Conservation (phyloP, 73 alveolate species). For the Paramecium octaurelia region DNA sequence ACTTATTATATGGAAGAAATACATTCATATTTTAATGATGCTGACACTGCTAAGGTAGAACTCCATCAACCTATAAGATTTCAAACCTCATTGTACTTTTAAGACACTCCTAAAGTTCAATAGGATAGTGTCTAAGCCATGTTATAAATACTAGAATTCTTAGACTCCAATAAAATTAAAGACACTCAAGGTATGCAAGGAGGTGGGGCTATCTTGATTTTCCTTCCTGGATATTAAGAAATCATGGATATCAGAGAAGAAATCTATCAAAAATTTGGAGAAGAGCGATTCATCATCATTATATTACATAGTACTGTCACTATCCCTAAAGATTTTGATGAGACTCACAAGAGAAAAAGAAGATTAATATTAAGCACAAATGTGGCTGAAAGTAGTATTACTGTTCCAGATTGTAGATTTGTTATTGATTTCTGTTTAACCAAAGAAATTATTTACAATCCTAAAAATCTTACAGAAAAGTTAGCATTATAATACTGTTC, state of each 20-base stretch:
- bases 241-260: conserved; percentile 68
- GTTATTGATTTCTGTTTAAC: conserved; percentile 95
- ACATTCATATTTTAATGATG: neutral
- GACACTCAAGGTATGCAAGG: conserved; percentile 52
- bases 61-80: conserved; percentile 48
- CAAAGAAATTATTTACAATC: conserved; percentile 91
- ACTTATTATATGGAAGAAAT: neutral
- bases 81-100: conserved; percentile 1
- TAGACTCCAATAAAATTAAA: conserved; percentile 21
- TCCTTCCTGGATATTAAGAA: conserved; percentile 85
- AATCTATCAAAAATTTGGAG: conserved; percentile 35
- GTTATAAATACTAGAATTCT: neutral
- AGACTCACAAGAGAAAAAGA: conserved; percentile 67
- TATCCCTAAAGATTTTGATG: conserved; percentile 30
- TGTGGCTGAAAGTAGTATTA: conserved; percentile 97
- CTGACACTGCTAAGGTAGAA: conserved; percentile 30
- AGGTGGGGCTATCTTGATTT: conserved; percentile 77
- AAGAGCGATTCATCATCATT: conserved; percentile 51
- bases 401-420: conserved; percentile 92
- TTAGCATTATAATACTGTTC: conserved; percentile 90
- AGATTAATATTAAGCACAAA: conserved; percentile 94
- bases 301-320: conserved; percentile 76
- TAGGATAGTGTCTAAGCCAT: conserved; percentile 15
- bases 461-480: conserved; percentile 82
- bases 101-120: conserved; percentile 29